phyloP scores from a whole-genome alignment of 352 stramenopile species.

The Pythium dissimile region DNA sequence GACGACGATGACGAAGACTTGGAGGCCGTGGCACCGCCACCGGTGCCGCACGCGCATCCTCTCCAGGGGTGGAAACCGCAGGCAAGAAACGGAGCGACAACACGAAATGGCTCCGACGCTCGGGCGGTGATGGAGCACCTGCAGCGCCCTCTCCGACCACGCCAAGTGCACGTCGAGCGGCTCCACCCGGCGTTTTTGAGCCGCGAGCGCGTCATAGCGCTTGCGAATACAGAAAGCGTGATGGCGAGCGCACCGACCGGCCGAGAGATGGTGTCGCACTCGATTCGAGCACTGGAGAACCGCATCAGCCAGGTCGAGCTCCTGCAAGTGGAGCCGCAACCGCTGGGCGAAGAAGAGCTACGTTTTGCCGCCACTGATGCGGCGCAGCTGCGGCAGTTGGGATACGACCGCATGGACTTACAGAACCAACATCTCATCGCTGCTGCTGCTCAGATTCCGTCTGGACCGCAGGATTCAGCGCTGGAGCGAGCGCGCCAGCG shows the following conservation, averaged over 20 bases:
- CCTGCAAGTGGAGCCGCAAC: background rate
- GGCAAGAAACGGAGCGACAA: background rate
- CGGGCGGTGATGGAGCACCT: slow-evolving; percentile 10
- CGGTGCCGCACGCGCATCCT: slow-evolving; percentile 54
- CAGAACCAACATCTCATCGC: background rate
- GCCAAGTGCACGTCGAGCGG: slow-evolving; percentile 25
- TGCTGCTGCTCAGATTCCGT: background rate
- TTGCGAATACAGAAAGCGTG: slow-evolving; percentile 12
- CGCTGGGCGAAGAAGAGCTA: slow-evolving; percentile 36
- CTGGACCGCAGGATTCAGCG: slow-evolving; percentile 20
- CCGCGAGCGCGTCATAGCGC: slow-evolving; percentile 34
- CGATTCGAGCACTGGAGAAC: slow-evolving; percentile 35
- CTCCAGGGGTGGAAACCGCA: slow-evolving; percentile 28
- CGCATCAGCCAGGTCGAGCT: slow-evolving; percentile 23
- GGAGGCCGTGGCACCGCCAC: slow-evolving; percentile 31
- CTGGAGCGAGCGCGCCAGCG: slow-evolving; percentile 46
- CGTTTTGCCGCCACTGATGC: slow-evolving; percentile 54
- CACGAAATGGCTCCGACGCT: background rate
- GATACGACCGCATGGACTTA: slow-evolving; percentile 11
- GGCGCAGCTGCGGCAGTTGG: slow-evolving; percentile 22
- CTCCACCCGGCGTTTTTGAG: slow-evolving; percentile 58
- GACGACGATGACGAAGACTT: slow-evolving; percentile 23
- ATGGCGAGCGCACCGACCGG: background rate
- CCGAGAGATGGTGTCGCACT: slow-evolving; percentile 26
- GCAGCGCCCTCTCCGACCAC: slow-evolving; percentile 8